These are phyloP conservation scores for Entophlyctis luteolus DNA, from an alignment of 192 early-diverging fungal species.

Conservation along the genomic window DNA sequence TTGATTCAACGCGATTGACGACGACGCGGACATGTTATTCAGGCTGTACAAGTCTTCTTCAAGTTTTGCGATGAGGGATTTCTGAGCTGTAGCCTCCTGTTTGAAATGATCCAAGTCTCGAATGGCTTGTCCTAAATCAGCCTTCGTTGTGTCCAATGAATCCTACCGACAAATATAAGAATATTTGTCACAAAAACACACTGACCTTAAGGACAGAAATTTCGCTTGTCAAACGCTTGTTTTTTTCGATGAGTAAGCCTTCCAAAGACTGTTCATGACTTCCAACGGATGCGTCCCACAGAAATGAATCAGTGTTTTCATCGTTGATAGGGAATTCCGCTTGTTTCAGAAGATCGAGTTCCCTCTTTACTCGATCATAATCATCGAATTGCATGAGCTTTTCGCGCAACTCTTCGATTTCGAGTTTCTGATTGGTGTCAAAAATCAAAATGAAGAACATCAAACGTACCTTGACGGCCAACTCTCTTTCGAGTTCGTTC, in stretches of 20 bases:
- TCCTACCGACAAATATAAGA: neutral
- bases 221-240: conserved; percentile 74
- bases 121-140: conserved; percentile 21
- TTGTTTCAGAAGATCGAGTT: conserved; percentile 73
- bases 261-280: conserved; percentile 61
- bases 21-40: neutral
- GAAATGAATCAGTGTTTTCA: conserved; percentile 31
- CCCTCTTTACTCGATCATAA: conserved; percentile 82
- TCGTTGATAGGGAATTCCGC: neutral
- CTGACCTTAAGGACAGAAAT: conserved; percentile 57
- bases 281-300: conserved; percentile 28
- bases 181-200: neutral
- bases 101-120: conserved; percentile 41
- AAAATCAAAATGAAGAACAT: neutral
- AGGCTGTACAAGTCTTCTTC: conserved; percentile 50
- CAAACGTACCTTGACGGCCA: conserved; percentile 22
- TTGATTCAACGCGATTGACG: neutral
- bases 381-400: conserved; percentile 66
- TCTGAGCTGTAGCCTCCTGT: conserved; percentile 49
- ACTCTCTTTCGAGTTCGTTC: conserved; percentile 45
- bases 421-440: conserved; percentile 43
- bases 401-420: conserved; percentile 52
- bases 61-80: conserved; percentile 51
- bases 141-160: conserved; percentile 28
- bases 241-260: conserved; percentile 73